Conservation (phyloP, 257 asterid species). For the Solanum sejunctum region DNA sequence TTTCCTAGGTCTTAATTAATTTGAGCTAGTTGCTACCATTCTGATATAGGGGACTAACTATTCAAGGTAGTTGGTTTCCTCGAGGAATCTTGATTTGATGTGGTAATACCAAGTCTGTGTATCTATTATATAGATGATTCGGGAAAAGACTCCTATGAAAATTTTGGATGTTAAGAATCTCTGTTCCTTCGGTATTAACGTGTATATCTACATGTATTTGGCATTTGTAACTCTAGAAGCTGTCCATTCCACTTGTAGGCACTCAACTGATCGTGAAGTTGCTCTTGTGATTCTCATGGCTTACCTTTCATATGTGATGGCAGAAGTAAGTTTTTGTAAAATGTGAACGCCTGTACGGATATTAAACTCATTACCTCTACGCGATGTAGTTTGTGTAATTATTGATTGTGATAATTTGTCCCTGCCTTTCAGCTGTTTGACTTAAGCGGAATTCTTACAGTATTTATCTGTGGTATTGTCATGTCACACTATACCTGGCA, state of each 20-base stretch:
- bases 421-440: conserved; percentile 36
- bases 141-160: background rate
- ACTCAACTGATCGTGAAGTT: conserved; percentile 67
- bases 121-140: background rate
- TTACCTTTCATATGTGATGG: conserved; percentile 55
- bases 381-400: background rate
- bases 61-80: background rate
- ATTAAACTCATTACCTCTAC: background rate
- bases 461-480: conserved; percentile 73
- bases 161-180: background rate
- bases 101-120: background rate
- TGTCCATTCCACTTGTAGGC: conserved; percentile 23
- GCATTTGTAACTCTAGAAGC: background rate
- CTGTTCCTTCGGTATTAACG: background rate
- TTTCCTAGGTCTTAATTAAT: background rate
- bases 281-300: conserved; percentile 84
- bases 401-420: background rate
- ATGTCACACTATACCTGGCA: conserved; percentile 86
- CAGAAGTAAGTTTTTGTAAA: conserved; percentile 34
- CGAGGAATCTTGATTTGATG: background rate
- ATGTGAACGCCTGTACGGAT: background rate
- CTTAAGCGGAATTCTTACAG: conserved; percentile 70
- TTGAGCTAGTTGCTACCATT: background rate
- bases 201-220: background rate
- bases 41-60: background rate